Evolutionary conservation across 805 yeast genomes (phyloP), one percentile per base, ranked within the genome.

Genomic region (Deakozyma indianensis): DNA sequence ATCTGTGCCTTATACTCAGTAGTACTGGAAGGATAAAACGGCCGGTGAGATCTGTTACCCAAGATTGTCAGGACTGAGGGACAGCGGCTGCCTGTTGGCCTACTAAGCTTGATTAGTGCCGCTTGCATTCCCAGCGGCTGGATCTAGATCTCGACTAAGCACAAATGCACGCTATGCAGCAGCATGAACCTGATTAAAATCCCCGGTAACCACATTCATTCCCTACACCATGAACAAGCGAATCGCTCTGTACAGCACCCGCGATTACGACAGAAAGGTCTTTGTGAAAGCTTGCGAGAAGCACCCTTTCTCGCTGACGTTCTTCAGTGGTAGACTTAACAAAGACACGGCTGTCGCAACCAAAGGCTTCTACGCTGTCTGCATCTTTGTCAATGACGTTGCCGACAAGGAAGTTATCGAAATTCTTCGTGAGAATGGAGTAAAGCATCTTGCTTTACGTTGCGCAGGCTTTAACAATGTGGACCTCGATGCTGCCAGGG

Each of bases 391-490:
- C 35, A 54, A 54, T 43, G 57, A 54, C 44, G 41, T 32, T 11
- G 35, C 50, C 23, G 41, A 46, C 25, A 50, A 53, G 5, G 28
- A 25, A 11, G 43, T 45, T 14, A 42, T 54, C 35, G 51, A 52
- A 35, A 15, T 27, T 9, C 47, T 54, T 4, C 48, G 51, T 18
- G 24, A 35, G n/a, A 35, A 38, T 2, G 57, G 57, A 2, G 45
- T 54, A n/a, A 43, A 46, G 32, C 46, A 38, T 42, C 47, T 54
- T 11, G 50, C 52, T 9, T 46, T 54, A n/a, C 48, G 57, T 14
- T 52, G 57, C 28, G 57, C 57, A 2, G 57, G 57, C n/a, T 54
- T 45, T 45, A 54, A 54, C 46, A 54, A 53, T 24, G 57, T 54
- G 24, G 57, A 54, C 27, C 32, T 54, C 15, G 49, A 28, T 3